Evolutionary conservation across 139 green algal species (phyloP), one percentile per base, ranked within the genome.

Genomic region (Chlorella vulgaris): DNA sequence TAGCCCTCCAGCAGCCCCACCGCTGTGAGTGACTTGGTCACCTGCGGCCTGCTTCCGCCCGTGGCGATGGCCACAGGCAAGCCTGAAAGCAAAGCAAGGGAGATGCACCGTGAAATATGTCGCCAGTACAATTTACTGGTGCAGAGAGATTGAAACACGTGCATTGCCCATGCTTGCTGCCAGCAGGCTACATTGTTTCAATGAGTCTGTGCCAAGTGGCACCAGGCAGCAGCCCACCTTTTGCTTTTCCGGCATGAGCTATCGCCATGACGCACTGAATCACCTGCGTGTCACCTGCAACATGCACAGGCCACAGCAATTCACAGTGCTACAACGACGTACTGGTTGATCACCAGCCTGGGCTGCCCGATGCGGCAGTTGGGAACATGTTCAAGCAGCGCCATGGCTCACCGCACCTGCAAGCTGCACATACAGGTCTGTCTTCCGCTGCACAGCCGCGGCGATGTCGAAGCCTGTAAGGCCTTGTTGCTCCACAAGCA

Each of bases 61-160:
- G 62, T 84, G n/a, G 86, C 86, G 1, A 90, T 85, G 13, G 83
- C 86, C n/a, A 88, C 74, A 39, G 85, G 85, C 60, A 89, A 74
- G 33, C 85, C 85, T 71, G 74, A 35, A 58, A 8, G 28, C 38
- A 39, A 74, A 13, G 10, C 24, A 26, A 33, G 67, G 38, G 7
- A 5, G 29, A 29, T 33, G 3, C 24, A 24, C 33, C 2, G 15
- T 29, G 60, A 3, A 7, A 3, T 15, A 67, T 21, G 24, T 29
- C 21, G 8, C 60, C 4, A n/a, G 19, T 21, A 29, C 60, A 67
- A 38, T 2, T 10, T 3, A 29, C 60, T 18, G 60, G 8, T n/a
- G n/a, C n/a, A n/a, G n/a, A n/a, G n/a, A n/a, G n/a, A n/a, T n/a
- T n/a, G n/a, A n/a, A n/a, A n/a, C n/a, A n/a, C n/a, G n/a, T n/a